Conservation (phyloP, 768 basidiomycete genomes). For the Rossbeevera mucosa region DNA sequence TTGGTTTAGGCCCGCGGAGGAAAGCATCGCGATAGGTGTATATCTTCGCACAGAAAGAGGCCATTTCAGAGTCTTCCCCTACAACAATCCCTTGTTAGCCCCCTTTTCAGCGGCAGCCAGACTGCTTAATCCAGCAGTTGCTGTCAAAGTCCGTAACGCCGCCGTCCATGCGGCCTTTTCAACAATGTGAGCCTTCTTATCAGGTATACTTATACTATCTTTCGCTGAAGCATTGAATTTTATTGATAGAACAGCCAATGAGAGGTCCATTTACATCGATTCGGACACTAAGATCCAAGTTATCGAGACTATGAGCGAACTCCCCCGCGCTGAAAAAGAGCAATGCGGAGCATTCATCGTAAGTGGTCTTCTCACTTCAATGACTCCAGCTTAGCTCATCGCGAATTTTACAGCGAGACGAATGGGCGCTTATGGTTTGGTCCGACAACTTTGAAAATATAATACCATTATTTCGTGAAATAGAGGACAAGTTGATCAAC, state of each 20-base stretch:
- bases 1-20: constrained; percentile 82
- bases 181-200: constrained; percentile 48
- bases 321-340: constrained; percentile 82
- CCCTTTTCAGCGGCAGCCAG: constrained; percentile 78
- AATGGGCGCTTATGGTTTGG: constrained; percentile 79
- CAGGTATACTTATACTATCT: too few relatives aligned
- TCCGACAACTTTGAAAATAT: constrained; percentile 77
- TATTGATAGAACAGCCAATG: constrained; percentile 44
- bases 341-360: constrained; percentile 88
- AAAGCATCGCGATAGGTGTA: constrained; percentile 72
- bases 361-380: constrained; percentile 24
- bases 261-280: constrained; percentile 63
- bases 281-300: constrained; percentile 83
- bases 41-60: constrained; percentile 66
- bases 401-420: constrained; percentile 55
- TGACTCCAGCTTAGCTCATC: not conserved
- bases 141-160: constrained; percentile 74
- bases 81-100: constrained; percentile 67
- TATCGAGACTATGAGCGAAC: constrained; percentile 59
- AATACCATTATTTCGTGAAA: constrained; percentile 63
- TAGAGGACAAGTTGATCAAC: constrained; percentile 75
- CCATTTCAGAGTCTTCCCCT: constrained; percentile 77
- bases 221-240: not conserved
- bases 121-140: constrained; percentile 74
- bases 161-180: constrained; percentile 76